Evolutionary conservation across 2,329 filamentous ascomycete species (phyloP), one percentile per base, ranked within the genome.

Genomic region (Aspergillus puulaauensis): DNA sequence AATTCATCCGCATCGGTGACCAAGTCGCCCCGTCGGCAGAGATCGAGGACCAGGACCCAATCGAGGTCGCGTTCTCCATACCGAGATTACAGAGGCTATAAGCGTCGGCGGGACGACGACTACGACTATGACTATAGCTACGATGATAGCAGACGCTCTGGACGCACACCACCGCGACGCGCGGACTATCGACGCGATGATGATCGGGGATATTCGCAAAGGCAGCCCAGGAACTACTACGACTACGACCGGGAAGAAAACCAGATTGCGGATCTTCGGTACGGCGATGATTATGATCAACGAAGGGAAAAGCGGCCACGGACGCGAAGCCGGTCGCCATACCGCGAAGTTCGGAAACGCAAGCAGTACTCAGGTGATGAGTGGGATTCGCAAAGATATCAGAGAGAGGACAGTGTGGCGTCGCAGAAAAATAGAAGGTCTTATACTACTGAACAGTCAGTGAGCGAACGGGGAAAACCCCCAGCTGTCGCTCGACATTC

Each of bases 391-490:
- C 68, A 61, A 19, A 61, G 52, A 64, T 70, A 61, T 19, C 68
- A 60, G 21, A 61, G 51, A 64, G 70, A 63, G 62, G 68, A 66
- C 44, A 64, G 63, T 52, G 64, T 61, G 54, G 62, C 63, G 23
- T 66, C 66, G 50, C 66, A 66, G 49, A 71, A 73, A 66, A 67
- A 67, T 56, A 73, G 80, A 70, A 78, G 78, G 71, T 74, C 79
- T 71, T 76, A 72, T 73, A 79, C 73, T 73, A 79, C 77, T 77
- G 82, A 85, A 78, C 79, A 83, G 77, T 83, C 80, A 81, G 82
- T 83, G 82, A 86, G 82, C 80, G 86, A 84, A 79, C 83, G 82
- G 80, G 83, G 80, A 77, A 79, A 81, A 74, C 79, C 81, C 79
- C 80, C 79, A 79, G 79, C 83, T 77, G 79, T 77, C 79, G 82